phyloP scores from a whole-genome alignment of 305 asterid species.

The Fraxinus paxiana region DNA sequence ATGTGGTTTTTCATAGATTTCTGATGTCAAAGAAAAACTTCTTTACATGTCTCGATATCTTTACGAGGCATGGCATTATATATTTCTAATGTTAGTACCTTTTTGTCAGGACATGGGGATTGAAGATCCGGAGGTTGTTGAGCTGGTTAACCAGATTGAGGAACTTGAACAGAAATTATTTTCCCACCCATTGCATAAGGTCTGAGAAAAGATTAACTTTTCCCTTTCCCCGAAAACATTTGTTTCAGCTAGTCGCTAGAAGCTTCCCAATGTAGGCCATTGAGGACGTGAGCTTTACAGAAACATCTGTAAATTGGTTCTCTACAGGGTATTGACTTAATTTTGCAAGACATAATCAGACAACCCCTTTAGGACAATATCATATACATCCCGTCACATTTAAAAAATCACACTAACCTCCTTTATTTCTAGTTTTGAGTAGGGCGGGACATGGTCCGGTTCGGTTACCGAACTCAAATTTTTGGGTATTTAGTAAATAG shows the following conservation, averaged over 20 bases:
- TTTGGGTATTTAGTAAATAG: too few relatives aligned
- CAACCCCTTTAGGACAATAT: not conserved
- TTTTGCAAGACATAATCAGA: not conserved
- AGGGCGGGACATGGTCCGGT: too few relatives aligned
- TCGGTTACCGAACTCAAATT: too few relatives aligned
- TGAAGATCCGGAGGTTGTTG: slow-evolving; percentile 77
- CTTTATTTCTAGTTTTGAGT: not conserved
- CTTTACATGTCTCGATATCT: not conserved
- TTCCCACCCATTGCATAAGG: slow-evolving; percentile 85
- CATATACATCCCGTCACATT: not conserved
- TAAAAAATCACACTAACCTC: not conserved
- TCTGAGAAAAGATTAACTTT: slow-evolving; percentile 22
- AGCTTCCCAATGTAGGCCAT: not conserved
- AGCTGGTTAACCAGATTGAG: slow-evolving; percentile 67
- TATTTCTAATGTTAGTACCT: slow-evolving; percentile 16
- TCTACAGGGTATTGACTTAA: slow-evolving; percentile 13
- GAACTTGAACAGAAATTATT: slow-evolving; percentile 70
- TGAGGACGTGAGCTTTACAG: not conserved
- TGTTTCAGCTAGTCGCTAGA: slow-evolving; percentile 6
- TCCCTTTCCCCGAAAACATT: not conserved
- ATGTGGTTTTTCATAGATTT: not conserved
- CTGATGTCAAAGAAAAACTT: slow-evolving; percentile 5
- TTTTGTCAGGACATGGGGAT: slow-evolving; percentile 79
- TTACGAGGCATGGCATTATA: slow-evolving; percentile 3
- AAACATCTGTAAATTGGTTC: slow-evolving; percentile 12